Base-by-base conservation (phyloP, 2,329 filamentous ascomycete species). In the Colletotrichum sp. region DNA sequence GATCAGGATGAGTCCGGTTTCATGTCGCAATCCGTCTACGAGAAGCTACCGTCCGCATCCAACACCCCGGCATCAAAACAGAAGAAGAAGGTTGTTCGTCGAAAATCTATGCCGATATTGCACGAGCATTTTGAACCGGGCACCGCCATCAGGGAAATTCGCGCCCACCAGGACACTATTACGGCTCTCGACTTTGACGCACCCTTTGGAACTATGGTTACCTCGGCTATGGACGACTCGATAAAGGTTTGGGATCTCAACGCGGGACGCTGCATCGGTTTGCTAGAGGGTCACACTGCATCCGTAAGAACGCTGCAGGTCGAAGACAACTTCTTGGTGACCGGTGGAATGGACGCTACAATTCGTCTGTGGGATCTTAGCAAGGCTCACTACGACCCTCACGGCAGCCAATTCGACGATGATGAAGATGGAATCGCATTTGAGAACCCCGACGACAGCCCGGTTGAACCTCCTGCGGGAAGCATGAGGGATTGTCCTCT, bases 1-100 rank as follows among this genome's bases (percentile, higher is more conserved):
- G 89, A 89, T 78, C 86, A 87, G 75, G 87, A 89, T 67, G 87
- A 90, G 44, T 86, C 89, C 55, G 84, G 85, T 36, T 99, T 99
- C 87, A 99, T 99, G 97, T 98, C 97, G 5, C 95, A 98, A 84
- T 98, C 96, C 15, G 95, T 99, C 80, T 99, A 99, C 84, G 95
- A 98, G 79, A 98, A 98, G 85, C 87, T 99, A 10, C 95, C 96
- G 2, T 86, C 87, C 12, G 82, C 86, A 32, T 83, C 84, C 26
- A 89, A 85, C 79, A 88, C 90, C 3, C 87, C 90, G 2, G 83
- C 89, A 9, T 90, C 88, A 81, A 79, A 85, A 18, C 89, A 88
- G 80, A 89, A 89, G 79, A 85, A 85, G 60, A 90, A 92, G 83
- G 91, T 90, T 52, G 90, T 90, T 77, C 90, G 93, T 72, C 91